These are phyloP conservation scores for Echria macrotheca DNA, from an alignment of 495 filamentous ascomycete species.

Conservation along the genomic window DNA sequence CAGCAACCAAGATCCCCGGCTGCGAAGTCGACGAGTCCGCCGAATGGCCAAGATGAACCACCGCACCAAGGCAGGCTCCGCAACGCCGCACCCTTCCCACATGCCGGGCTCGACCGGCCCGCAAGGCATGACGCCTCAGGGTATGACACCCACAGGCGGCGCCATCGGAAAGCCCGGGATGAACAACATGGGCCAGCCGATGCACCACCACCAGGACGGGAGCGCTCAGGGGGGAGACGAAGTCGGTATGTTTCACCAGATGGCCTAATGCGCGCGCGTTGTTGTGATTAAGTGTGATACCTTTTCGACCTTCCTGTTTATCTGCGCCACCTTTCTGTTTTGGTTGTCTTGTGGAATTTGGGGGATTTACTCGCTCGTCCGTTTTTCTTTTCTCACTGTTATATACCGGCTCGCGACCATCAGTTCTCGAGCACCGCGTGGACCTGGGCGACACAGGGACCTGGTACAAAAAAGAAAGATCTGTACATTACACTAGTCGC, in stretches of 20 bases:
- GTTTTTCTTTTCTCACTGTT: conserved; percentile 33
- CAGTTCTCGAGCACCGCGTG: conserved; percentile 23
- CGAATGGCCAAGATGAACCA: conserved; percentile 92
- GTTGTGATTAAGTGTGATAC: conserved; percentile 51
- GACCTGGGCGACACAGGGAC: conserved; percentile 33
- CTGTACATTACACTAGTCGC: conserved; percentile 39
- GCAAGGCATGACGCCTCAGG: conserved; percentile 48
- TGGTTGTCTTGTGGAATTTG: conserved; percentile 21
- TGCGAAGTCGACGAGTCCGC: conserved; percentile 85
- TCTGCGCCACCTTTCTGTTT: conserved; percentile 22
- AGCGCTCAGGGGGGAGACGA: conserved; percentile 68
- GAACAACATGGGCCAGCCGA: conserved; percentile 53
- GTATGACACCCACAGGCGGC: conserved; percentile 42
- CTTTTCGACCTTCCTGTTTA: conserved; percentile 31
- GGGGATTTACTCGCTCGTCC: conserved; percentile 26
- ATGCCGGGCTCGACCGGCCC: conserved; percentile 48
- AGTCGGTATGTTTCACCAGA: conserved; percentile 92
- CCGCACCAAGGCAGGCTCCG: conserved; percentile 56
- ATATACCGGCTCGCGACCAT: conserved; percentile 42
- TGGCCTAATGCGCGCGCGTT: conserved; percentile 49
- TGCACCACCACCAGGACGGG: conserved; percentile 69
- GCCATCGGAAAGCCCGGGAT: conserved; percentile 52
- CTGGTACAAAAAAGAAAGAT: conserved; percentile 37
- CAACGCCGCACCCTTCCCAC: conserved; percentile 39
- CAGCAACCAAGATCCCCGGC: conserved; percentile 90